phyloP scores from a whole-genome alignment of 1,284 basidiomycete genomes.

The Cystobasidiaceae sp. region DNA sequence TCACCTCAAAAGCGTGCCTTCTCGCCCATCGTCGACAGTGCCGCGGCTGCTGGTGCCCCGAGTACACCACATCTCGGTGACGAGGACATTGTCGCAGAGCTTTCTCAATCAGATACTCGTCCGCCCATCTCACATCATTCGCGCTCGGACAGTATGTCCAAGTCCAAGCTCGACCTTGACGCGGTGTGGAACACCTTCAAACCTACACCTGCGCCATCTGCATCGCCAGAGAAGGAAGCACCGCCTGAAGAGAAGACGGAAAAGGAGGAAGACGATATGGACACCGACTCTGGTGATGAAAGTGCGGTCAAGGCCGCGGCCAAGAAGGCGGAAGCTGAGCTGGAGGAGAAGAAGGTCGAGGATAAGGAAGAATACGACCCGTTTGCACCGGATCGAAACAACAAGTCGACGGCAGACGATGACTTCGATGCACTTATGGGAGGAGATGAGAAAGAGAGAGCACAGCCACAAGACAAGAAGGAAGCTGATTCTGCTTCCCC shows the following conservation, averaged over 20 bases:
- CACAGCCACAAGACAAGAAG: background rate
- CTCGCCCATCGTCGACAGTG: constrained; percentile 6
- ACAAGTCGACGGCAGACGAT: constrained; percentile 14
- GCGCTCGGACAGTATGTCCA: constrained; percentile 23
- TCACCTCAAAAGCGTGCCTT: background rate
- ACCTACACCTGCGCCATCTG: background rate
- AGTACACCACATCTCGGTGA: background rate
- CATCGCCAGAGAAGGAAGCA: constrained; percentile 1
- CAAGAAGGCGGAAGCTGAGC: background rate
- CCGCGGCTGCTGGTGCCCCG: background rate
- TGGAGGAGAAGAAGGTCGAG: background rate
- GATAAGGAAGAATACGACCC: constrained; percentile 31
- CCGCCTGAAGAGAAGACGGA: background rate
- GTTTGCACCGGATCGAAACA: constrained; percentile 18
- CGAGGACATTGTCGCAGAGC: background rate
- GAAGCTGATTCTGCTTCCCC: background rate
- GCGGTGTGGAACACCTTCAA: constrained; percentile 17
- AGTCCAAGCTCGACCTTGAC: constrained; percentile 21
- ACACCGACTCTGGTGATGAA: constrained; percentile 14
- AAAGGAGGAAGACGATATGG: constrained; percentile 29
- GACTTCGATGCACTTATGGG: constrained; percentile 31
- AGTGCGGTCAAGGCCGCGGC: background rate
- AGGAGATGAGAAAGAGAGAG: background rate
- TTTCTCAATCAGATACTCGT: background rate
- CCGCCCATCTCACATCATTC: constrained; percentile 22